phyloP scores from a whole-genome alignment of 2,329 filamentous ascomycete genomes.

The Apiospora hydei region DNA sequence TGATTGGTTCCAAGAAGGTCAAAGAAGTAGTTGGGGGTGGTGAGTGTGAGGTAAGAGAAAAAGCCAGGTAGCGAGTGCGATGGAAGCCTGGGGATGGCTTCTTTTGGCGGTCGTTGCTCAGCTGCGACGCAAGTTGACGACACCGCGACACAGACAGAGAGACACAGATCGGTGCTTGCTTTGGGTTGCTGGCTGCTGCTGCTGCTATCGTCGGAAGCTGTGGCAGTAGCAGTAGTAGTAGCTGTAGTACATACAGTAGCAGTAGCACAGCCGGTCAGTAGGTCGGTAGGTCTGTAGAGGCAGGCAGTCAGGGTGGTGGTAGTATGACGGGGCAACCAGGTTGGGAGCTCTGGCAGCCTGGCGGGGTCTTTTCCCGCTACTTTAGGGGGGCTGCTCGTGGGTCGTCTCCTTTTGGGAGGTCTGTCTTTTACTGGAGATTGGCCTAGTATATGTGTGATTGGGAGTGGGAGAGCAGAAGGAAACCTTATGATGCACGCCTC shows the following conservation, averaged over 20 bases:
- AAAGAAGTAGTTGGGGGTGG: not conserved
- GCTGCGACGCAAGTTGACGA: slow-evolving; percentile 17
- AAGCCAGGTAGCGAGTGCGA: not conserved
- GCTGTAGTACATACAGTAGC: not conserved
- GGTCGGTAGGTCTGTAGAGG: not conserved
- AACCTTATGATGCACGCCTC: slow-evolving; percentile 17
- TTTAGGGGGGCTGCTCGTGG: slow-evolving; percentile 16
- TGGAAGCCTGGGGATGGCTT: slow-evolving; percentile 6
- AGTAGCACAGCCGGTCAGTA: not conserved
- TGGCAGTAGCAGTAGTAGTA: not conserved
- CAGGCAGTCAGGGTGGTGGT: not conserved
- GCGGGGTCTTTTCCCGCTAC: slow-evolving; percentile 18
- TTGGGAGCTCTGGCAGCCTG: slow-evolving; percentile 21
- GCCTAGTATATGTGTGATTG: slow-evolving; percentile 1
- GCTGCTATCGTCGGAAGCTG: not conserved
- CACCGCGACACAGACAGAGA: not conserved
- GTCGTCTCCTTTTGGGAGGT: slow-evolving; percentile 12
- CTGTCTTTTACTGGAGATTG: slow-evolving; percentile 16
- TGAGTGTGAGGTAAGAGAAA: not conserved
- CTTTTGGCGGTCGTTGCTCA: slow-evolving; percentile 23
- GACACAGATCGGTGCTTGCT: not conserved
- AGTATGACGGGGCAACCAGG: slow-evolving; percentile 17
- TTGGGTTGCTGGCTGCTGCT: not conserved
- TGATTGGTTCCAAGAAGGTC: slow-evolving; percentile 17
- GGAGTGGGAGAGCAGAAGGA: not conserved